Percentiles rank a stretch among this genome's conserved stretches.
These are phyloP conservation scores for Puccinellia tenuiflora DNA, from an alignment of 176 grass and related monocot genomes.

Conservation along the genomic window DNA sequence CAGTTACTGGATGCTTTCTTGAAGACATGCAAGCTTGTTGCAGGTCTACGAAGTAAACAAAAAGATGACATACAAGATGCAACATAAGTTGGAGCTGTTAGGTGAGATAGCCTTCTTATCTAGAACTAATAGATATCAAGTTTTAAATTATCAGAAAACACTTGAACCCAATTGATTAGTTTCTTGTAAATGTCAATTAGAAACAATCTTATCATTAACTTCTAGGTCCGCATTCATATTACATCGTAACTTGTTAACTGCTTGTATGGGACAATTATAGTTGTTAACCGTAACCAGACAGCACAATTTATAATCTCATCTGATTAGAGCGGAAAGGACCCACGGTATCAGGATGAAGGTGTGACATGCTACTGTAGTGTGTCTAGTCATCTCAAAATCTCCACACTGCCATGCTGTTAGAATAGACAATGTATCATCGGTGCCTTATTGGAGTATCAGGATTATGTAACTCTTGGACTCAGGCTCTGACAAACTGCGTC, in stretches of 20 bases:
- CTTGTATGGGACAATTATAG: not conserved
- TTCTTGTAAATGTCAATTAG: not conserved
- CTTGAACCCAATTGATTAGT: not conserved
- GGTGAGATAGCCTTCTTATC: conserved; percentile 23
- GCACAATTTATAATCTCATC: not conserved
- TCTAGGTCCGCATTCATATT: not conserved
- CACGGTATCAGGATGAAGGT: conserved; percentile 10
- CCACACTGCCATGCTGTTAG: not conserved
- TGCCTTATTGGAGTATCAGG: not conserved
- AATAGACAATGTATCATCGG: not conserved
- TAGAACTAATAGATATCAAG: not conserved
- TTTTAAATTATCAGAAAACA: not conserved
- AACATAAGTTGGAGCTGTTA: conserved; percentile 25
- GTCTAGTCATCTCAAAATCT: not conserved
- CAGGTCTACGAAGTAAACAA: conserved; percentile 54
- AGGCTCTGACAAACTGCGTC: not conserved
- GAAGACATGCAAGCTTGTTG: conserved; percentile 78
- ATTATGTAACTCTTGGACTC: not conserved
- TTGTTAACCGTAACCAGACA: conserved; percentile 3
- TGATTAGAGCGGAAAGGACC: too few relatives aligned
- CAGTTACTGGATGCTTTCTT: conserved; percentile 81
- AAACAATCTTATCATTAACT: not conserved
- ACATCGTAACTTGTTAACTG: not conserved
- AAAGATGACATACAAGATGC: conserved; percentile 38
- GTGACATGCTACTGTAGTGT: not conserved